A percentile compares a stretch with the other conserved stretches of the same genome.
Evolutionary conservation across 345 rosid species (phyloP).

Genomic region (Boechera retrofracta): DNA sequence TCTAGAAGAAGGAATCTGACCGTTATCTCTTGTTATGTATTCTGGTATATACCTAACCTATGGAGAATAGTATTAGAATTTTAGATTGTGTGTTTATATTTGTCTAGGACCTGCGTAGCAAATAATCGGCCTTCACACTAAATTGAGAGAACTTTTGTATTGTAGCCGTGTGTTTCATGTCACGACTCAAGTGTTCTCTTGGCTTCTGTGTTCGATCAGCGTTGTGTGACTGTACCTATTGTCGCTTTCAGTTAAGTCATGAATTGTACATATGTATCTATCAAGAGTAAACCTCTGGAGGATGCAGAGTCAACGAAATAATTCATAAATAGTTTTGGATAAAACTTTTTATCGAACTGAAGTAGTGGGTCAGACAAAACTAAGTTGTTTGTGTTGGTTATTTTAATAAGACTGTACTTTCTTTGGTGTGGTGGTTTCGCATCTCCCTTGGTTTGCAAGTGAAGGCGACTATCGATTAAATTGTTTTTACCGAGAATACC

Average conservation of each 20-base stretch:
- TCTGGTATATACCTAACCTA: no score
- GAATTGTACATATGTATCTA: neutral
- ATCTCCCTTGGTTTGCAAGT: conserved; percentile 31
- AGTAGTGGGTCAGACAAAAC: conserved; percentile 29
- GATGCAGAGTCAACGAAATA: neutral
- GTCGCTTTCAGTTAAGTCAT: neutral
- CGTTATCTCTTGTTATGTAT: neutral
- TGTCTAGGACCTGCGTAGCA: conserved; percentile 2
- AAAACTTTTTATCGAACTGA: conserved; percentile 8
- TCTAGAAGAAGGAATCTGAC: neutral
- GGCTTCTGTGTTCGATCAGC: neutral
- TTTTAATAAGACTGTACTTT: neutral
- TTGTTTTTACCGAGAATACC: conserved; percentile 1
- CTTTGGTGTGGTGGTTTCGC: conserved; percentile 8
- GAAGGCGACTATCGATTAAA: conserved; percentile 28
- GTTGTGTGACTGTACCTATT: neutral
- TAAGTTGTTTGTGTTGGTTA: conserved; percentile 9
- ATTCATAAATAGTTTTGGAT: conserved; percentile 17
- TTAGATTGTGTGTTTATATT: neutral
- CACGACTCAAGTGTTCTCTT: neutral
- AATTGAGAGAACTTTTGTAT: neutral
- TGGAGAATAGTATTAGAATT: neutral
- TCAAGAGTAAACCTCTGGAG: no score
- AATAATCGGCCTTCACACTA: neutral
- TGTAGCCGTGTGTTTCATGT: conserved; percentile 1